A percentile compares a stretch with the other conserved stretches of the same genome.
These are phyloP conservation scores for Hibiscus tridactylites DNA, from an alignment of 345 rosid genomes.

Conservation along the genomic window DNA sequence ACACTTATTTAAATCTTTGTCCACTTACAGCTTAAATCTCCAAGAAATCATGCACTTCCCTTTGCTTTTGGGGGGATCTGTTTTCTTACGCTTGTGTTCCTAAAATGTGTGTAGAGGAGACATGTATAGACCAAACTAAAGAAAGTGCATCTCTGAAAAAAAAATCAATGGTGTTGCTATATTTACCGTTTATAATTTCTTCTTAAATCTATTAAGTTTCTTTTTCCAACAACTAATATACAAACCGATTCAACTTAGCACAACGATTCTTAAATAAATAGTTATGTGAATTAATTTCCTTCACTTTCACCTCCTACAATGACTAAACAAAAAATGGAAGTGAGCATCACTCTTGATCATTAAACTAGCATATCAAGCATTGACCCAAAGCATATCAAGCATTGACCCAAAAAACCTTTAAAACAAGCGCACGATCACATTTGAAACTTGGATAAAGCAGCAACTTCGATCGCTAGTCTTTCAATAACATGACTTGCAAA, in stretches of 20 bases:
- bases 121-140: neutral
- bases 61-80: neutral
- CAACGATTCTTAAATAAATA: neutral
- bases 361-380: neutral
- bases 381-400: too few relatives aligned
- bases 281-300: neutral
- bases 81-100: neutral
- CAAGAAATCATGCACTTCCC: neutral
- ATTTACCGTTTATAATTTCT: neutral
- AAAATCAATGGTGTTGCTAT: neutral
- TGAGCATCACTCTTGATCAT: neutral
- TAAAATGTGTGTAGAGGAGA: neutral
- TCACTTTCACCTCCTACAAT: neutral
- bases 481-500: neutral
- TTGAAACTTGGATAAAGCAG: neutral
- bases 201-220: neutral
- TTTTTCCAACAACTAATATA: neutral
- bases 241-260: neutral
- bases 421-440: conserved; percentile 3
- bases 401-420: too few relatives aligned
- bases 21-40: neutral
- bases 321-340: neutral
- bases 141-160: neutral
- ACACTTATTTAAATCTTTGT: neutral
- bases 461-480: neutral